Conservation (phyloP, 768 basidiomycete species). For the Kwoniella sp. region DNA sequence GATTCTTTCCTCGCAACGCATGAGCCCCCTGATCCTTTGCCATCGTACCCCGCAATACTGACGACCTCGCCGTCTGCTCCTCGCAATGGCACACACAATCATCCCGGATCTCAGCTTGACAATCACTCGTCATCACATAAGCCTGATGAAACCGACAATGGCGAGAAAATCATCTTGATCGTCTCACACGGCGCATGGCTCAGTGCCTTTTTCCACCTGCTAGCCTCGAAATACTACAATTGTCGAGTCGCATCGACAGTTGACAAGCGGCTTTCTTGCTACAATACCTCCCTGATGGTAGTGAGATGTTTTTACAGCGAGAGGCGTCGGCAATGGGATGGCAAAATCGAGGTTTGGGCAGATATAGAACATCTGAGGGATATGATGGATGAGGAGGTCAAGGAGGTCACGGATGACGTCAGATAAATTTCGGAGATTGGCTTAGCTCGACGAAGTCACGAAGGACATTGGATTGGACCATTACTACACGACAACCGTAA, state of each 20-base stretch:
- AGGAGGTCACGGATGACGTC: slow-evolving; percentile 30
- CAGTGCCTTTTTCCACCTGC: slow-evolving; percentile 22
- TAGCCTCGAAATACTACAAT: slow-evolving; percentile 2
- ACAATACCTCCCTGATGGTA: slow-evolving; percentile 42
- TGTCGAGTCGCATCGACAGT: slow-evolving; percentile 14
- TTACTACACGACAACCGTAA: too few species aligned
- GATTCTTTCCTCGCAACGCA: slow-evolving; percentile 23
- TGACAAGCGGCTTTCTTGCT: slow-evolving; percentile 25
- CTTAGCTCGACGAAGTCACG: too few species aligned
- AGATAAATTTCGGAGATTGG: not conserved
- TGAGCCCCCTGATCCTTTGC: slow-evolving; percentile 5
- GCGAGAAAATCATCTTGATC: slow-evolving; percentile 27
- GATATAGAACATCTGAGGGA: slow-evolving; percentile 34
- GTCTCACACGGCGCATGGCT: slow-evolving; percentile 44
- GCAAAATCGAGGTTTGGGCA: slow-evolving; percentile 34
- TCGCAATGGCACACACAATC: not conserved
- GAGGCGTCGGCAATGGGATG: slow-evolving; percentile 22
- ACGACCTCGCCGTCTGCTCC: not conserved
- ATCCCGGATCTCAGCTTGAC: not conserved
- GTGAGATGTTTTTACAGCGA: slow-evolving; percentile 14
- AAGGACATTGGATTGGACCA: too few species aligned
- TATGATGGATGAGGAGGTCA: slow-evolving; percentile 21
- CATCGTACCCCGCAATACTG: not conserved
- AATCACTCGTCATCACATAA: too few species aligned
- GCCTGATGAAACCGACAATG: not conserved